A percentile compares a stretch with the other conserved stretches of the same genome.
Conservation (phyloP, 768 basidiomycete species). For the Mycena alexandri region DNA sequence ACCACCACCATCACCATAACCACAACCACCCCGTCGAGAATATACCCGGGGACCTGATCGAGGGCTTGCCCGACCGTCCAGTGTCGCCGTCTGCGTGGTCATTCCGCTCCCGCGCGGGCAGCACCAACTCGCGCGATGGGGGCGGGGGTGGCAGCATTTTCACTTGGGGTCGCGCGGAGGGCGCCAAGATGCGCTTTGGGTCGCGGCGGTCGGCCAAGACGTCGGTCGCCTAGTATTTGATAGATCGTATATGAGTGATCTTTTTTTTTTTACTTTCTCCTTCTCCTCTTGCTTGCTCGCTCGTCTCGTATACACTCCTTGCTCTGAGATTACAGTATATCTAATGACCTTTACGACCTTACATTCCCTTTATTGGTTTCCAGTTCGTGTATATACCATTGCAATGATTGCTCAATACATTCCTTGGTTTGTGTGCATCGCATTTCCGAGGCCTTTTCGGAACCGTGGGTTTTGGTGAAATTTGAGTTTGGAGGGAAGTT, state of each 20-base stretch:
- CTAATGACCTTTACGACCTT: conserved; percentile 36
- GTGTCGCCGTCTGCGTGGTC: conserved; percentile 85
- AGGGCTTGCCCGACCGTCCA: conserved; percentile 62
- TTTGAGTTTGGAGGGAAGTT: no score
- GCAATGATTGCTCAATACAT: conserved; percentile 21
- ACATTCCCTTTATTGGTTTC: conserved; percentile 31
- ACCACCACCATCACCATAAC: conserved; percentile 46
- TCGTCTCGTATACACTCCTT: conserved; percentile 26
- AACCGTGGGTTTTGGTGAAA: no score
- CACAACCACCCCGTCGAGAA: conserved; percentile 49
- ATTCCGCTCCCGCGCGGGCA: conserved; percentile 85
- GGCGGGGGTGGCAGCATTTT: conserved; percentile 68
- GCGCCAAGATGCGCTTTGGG: conserved; percentile 80
- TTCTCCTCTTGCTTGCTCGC: conserved; percentile 25
- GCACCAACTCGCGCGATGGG: conserved; percentile 73
- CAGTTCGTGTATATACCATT: conserved; percentile 28
- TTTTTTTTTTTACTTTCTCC: conserved; percentile 1
- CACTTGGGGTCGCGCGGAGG: conserved; percentile 73
- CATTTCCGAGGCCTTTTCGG: not conserved
- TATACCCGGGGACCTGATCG: conserved; percentile 49
- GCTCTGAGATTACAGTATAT: conserved; percentile 32
- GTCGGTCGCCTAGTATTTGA: conserved; percentile 36
- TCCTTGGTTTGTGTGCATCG: conserved; percentile 10
- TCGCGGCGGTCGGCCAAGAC: conserved; percentile 70
- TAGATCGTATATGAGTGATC: conserved; percentile 22